Percentiles rank a stretch among this genome's conserved stretches.
These are phyloP conservation scores for Sesbania bispinosa DNA, from an alignment of 306 rosid genomes.

Conservation along the genomic window DNA sequence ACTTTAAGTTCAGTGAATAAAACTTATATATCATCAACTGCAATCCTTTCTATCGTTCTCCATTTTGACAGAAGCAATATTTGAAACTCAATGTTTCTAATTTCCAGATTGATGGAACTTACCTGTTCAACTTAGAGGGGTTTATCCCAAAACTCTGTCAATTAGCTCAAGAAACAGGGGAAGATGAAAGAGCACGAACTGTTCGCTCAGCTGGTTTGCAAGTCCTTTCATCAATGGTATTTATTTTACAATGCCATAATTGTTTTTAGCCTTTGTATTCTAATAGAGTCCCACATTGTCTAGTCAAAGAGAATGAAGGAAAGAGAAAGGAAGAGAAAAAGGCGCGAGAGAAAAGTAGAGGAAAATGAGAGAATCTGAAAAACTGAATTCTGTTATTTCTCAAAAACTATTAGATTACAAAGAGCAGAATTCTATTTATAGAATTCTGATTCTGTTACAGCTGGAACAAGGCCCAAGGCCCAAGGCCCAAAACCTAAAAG, in stretches of 20 bases:
- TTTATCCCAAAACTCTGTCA: slow-evolving; percentile 81
- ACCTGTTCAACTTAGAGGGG: slow-evolving; percentile 77
- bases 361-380: too few species aligned
- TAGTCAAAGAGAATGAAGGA: too few species aligned
- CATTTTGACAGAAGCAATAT: neutral
- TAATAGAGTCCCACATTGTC: neutral
- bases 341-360: too few species aligned
- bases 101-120: slow-evolving; percentile 73
- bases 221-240: slow-evolving; percentile 91
- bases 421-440: too few species aligned
- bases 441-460: too few species aligned
- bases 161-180: slow-evolving; percentile 78
- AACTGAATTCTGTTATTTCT: too few species aligned
- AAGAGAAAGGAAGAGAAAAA: too few species aligned
- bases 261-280: slow-evolving; percentile 12
- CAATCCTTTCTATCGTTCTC: neutral
- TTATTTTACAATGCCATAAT: slow-evolving; percentile 22
- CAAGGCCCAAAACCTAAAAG: too few species aligned
- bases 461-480: too few species aligned
- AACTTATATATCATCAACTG: neutral
- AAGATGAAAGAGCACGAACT: slow-evolving; percentile 52
- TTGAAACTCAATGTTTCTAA: slow-evolving; percentile 15
- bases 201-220: slow-evolving; percentile 71
- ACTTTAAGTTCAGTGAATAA: neutral
- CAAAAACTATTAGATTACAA: too few species aligned